These are phyloP conservation scores for Berberis thunbergii DNA, from an alignment of 164 flowering plant species.

Conservation along the genomic window DNA sequence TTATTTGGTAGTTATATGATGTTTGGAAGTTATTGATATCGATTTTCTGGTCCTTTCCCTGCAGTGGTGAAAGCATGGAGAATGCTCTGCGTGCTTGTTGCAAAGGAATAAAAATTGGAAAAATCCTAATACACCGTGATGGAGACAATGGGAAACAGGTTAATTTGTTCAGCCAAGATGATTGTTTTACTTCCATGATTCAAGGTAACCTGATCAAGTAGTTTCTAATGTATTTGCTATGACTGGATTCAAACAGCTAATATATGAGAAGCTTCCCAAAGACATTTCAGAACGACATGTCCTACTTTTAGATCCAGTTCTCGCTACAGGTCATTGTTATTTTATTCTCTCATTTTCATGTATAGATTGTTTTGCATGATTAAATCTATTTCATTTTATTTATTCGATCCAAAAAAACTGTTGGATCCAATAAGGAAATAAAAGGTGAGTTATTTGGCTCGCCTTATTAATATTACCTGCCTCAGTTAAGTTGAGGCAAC, in stretches of 20 bases:
- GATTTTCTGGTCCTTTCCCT: background rate
- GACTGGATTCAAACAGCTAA: constrained; percentile 43
- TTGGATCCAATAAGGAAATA: too few species aligned
- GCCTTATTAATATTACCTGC: too few species aligned
- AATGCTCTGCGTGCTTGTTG: constrained; percentile 97
- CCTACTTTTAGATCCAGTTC: constrained; percentile 90
- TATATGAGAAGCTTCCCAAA: constrained; percentile 86
- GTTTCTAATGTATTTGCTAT: background rate
- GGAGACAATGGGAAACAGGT: constrained; percentile 98
- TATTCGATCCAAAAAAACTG: too few species aligned
- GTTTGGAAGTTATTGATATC: background rate
- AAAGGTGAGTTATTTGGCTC: too few species aligned
- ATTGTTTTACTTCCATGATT: background rate
- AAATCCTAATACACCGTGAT: constrained; percentile 90
- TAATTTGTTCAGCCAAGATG: background rate
- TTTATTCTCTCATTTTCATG: background rate
- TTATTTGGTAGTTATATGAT: background rate
- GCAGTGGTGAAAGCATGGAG: constrained; percentile 99
- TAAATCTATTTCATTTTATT: too few species aligned
- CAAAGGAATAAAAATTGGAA: constrained; percentile 97
- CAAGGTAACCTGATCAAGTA: background rate
- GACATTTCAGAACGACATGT: constrained; percentile 95
- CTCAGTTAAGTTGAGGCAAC: too few species aligned
- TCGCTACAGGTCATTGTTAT: constrained; percentile 69
- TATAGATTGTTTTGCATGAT: too few species aligned